Percentiles rank a stretch among this genome's conserved stretches.
These are phyloP conservation scores for Penicillium bialowiezense DNA, from an alignment of 495 filamentous ascomycete species.

Conservation along the genomic window DNA sequence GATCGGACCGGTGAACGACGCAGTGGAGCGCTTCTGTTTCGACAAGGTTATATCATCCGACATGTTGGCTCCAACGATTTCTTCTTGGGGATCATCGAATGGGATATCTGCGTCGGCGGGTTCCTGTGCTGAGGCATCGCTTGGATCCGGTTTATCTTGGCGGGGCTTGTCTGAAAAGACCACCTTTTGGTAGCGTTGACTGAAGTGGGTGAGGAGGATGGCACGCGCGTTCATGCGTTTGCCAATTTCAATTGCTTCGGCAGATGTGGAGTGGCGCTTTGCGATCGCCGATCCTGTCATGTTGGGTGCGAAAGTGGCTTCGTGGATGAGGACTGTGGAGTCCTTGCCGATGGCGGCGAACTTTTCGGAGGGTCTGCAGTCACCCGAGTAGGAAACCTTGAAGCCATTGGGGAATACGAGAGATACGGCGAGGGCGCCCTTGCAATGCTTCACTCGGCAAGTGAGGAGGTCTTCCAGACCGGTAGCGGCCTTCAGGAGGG, in stretches of 20 bases:
- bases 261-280: conserved; percentile 86
- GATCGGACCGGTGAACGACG: conserved; percentile 44
- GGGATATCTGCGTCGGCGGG: conserved; percentile 27
- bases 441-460: conserved; percentile 72
- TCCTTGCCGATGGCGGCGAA: conserved; percentile 71
- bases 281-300: conserved; percentile 70
- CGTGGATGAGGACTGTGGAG: conserved; percentile 84
- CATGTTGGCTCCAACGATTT: conserved; percentile 4
- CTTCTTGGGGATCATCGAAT: conserved; percentile 28
- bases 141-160: not conserved
- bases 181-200: conserved; percentile 90
- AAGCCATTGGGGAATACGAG: conserved; percentile 76
- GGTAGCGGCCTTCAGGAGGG: conserved; percentile 38
- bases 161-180: conserved; percentile 18
- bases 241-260: conserved; percentile 78
- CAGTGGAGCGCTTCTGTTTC: not conserved
- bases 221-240: conserved; percentile 71
- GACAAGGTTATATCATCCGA: conserved; percentile 17
- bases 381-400: conserved; percentile 88
- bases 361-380: conserved; percentile 71
- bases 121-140: conserved; percentile 4
- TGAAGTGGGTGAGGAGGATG: conserved; percentile 88
- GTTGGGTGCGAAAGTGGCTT: conserved; percentile 93
- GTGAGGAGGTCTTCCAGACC: conserved; percentile 47
- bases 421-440: conserved; percentile 68